Evolutionary conservation across 306 rosid genomes (phyloP), one percentile per base, ranked within the genome.

Genomic region (Cicer judaicum): DNA sequence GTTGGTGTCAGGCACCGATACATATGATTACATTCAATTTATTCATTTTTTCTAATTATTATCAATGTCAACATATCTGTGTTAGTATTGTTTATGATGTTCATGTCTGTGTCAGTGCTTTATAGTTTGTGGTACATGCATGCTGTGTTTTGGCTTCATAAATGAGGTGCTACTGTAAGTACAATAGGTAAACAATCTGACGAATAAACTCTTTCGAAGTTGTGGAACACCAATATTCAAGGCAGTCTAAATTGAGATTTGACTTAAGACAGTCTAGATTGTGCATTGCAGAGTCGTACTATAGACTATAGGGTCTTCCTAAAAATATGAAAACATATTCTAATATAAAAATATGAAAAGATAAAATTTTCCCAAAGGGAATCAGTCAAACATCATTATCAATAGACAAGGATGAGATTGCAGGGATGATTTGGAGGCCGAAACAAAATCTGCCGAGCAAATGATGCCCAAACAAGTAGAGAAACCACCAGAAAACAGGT

Each of bases 131-230:
- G 73, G 64, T 44, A 18, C 46, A 43, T 53, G 19, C n/a, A 38
- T 65, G 47, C 60, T 64, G 65, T 48, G 48, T 76, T 63, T 60
- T 29, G 18, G 44, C 66, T 55, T 64, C 14, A 57, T n/a, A 40
- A 46, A 63, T 62, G 47, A 43, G 54, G 52, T 15, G 47, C 14
- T 73, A n/a, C 46, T 60, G 21, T 12, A 77, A 47, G 44, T 43
- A 44, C 18, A 10, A 29, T 16, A 40, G 36, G 60, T 13, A 16
- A 72, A 46, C 8, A 34, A 13, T 40, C 10, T 16, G 64, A 59
- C 47, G 47, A 24, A 49, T 44, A 12, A 44, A 9, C 53, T 48
- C 13, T 48, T 48, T 13, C 7, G 53, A 10, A 48, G 3, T 48
- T 11, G 4, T 11, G 53, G 53, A n/a, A 12, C 53, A 48, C 16